Conservation (phyloP, 208 protist genomes). For the Leishmania major region DNA sequence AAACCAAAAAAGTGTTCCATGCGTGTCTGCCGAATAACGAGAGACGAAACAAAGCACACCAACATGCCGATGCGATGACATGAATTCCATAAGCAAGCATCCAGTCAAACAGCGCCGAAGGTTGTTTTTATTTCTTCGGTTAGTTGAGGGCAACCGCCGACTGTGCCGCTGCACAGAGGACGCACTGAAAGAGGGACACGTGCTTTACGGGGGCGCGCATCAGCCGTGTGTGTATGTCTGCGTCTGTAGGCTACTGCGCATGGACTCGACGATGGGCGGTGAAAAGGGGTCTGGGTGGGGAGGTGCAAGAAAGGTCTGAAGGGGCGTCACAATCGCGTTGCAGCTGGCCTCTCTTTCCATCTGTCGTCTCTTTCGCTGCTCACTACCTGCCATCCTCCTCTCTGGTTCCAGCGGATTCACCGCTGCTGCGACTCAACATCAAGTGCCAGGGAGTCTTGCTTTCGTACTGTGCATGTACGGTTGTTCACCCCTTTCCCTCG, state of each 20-base stretch:
- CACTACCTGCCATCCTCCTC: not conserved
- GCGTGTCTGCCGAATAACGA: not conserved
- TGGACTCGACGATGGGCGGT: not conserved
- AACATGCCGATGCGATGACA: not conserved
- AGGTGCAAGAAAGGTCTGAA: not conserved
- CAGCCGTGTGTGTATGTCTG: not conserved
- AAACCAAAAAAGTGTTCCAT: not conserved
- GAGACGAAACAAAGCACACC: not conserved
- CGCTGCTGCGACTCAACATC: not conserved
- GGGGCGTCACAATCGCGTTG: not conserved
- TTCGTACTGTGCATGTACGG: not conserved
- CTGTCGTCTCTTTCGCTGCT: not conserved
- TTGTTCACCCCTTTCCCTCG: not conserved
- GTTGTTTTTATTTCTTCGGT: too few relatives aligned
- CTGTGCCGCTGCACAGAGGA: not conserved
- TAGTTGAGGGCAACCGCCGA: not conserved
- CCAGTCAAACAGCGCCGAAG: not conserved
- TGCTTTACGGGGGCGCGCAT: not conserved
- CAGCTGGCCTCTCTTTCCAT: not conserved
- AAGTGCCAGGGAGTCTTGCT: not conserved
- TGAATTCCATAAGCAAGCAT: not conserved
- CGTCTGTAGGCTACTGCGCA: not conserved
- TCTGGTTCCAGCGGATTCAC: not conserved
- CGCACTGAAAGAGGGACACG: not conserved
- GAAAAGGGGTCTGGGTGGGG: not conserved